Evolutionary conservation across 345 rosid species (phyloP).

Genomic region (Theobroma cacao): DNA sequence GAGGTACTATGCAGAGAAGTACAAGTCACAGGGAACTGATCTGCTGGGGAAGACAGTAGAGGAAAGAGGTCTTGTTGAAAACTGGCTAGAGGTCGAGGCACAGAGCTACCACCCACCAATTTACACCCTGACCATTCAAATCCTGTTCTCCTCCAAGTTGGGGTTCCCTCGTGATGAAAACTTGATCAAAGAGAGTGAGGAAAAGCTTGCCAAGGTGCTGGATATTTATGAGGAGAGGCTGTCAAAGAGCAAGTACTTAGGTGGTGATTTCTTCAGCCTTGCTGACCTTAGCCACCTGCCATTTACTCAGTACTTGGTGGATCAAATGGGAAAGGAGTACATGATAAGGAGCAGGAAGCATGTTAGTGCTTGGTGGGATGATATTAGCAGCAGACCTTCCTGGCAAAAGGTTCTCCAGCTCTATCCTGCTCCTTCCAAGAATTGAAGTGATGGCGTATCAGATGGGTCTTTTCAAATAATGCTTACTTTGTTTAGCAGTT

Average conservation of each 20-base stretch:
- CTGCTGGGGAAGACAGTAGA: slow-evolving; percentile 40
- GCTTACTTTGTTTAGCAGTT: not conserved
- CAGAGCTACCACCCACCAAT: slow-evolving; percentile 50
- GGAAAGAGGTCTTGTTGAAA: slow-evolving; percentile 60
- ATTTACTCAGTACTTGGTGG: slow-evolving; percentile 54
- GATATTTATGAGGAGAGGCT: slow-evolving; percentile 67
- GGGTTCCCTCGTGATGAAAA: slow-evolving; percentile 47
- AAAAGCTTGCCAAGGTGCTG: slow-evolving; percentile 48
- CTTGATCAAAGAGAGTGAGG: slow-evolving; percentile 53
- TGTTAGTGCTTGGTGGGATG: slow-evolving; percentile 11
- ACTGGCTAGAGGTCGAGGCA: slow-evolving; percentile 70
- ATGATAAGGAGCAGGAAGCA: slow-evolving; percentile 11
- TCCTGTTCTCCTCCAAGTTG: slow-evolving; percentile 38
- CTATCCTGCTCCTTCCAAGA: not conserved
- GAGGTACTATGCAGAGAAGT: slow-evolving; percentile 66
- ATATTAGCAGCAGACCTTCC: slow-evolving; percentile 6
- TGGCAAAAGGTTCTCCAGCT: slow-evolving; percentile 8
- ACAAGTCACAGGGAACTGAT: slow-evolving; percentile 43
- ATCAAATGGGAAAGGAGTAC: slow-evolving; percentile 39
- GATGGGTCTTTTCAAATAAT: not conserved
- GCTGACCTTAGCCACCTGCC: slow-evolving; percentile 76
- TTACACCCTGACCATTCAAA: slow-evolving; percentile 33
- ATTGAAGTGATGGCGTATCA: not conserved
- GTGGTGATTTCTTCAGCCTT: slow-evolving; percentile 63
- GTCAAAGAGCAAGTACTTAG: slow-evolving; percentile 57